Percentiles rank a stretch among this genome's conserved stretches.
phyloP scores from a whole-genome alignment of 2,329 filamentous ascomycete species.

The Colletotrichum paranaense region DNA sequence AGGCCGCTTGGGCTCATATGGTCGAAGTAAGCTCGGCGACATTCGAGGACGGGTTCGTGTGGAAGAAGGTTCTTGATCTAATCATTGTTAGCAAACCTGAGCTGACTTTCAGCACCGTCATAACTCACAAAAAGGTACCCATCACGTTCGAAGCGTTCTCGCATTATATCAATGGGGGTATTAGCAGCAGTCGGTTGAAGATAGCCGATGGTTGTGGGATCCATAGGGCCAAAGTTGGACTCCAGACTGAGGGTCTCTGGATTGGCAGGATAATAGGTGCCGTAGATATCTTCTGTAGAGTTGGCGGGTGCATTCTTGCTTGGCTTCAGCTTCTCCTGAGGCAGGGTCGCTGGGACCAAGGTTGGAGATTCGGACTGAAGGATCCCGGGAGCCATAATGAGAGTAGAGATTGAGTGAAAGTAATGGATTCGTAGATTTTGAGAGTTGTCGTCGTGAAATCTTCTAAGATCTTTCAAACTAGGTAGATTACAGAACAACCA shows the following conservation, averaged over 20 bases:
- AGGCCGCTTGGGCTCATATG: too few species aligned
- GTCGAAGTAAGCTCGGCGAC: too few species aligned
- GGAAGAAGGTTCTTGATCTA: too few species aligned
- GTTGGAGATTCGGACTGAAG: slow-evolving; percentile 12
- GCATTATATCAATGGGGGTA: slow-evolving; percentile 40
- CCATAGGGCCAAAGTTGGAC: neutral
- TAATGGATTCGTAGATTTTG: neutral
- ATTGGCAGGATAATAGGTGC: neutral
- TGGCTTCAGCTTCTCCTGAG: neutral
- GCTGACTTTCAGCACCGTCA: too few species aligned
- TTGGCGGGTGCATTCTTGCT: neutral
- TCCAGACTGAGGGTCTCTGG: neutral
- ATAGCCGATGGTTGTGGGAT: slow-evolving; percentile 42
- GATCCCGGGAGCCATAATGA: slow-evolving; percentile 9
- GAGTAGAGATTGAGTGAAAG: too few species aligned
- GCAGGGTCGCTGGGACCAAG: neutral
- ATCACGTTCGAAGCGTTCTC: slow-evolving; percentile 62
- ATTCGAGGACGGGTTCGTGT: too few species aligned
- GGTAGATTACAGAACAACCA: too few species aligned
- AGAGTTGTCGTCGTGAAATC: too few species aligned
- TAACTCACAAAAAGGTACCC: slow-evolving; percentile 62
- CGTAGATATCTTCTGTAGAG: slow-evolving; percentile 4
- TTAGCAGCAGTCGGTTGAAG: slow-evolving; percentile 62
- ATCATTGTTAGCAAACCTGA: too few species aligned
- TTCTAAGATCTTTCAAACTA: too few species aligned